Conservation (phyloP, 2,329 filamentous ascomycete species). For the Davidsoniella neocaledoniae region DNA sequence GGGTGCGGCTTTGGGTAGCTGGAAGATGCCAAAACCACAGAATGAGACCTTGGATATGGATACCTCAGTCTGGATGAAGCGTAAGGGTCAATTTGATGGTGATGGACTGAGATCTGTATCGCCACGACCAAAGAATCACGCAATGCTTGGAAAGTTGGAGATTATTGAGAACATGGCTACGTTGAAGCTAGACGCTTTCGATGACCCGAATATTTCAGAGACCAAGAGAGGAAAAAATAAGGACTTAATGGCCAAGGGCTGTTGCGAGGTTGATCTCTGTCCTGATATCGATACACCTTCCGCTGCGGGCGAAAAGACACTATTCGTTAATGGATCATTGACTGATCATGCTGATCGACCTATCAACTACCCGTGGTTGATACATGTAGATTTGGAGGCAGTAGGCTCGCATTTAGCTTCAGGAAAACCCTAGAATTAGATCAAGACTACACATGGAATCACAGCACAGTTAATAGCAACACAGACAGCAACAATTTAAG, state of each 20-base stretch:
- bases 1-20: conserved; percentile 17
- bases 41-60: not conserved
- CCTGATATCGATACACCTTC: conserved; percentile 17
- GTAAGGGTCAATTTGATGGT: conserved; percentile 13
- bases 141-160: not conserved
- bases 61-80: conserved; percentile 9
- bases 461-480: conserved; percentile 15
- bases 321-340: conserved; percentile 41
- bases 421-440: not conserved
- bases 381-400: conserved; percentile 29
- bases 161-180: conserved; percentile 16
- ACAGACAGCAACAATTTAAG: too few relatives aligned
- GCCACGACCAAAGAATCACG: conserved; percentile 1
- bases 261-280: conserved; percentile 18
- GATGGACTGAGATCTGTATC: not conserved
- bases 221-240: conserved; percentile 18
- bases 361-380: conserved; percentile 34
- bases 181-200: conserved; percentile 32
- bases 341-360: conserved; percentile 26
- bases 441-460: not conserved
- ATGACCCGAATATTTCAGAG: conserved; percentile 24
- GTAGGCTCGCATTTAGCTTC: not conserved
- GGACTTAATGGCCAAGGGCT: conserved; percentile 19
- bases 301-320: conserved; percentile 25
- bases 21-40: not conserved